Base-by-base conservation (phyloP, 1,284 basidiomycete species). In the Fomitopsis palustris region DNA sequence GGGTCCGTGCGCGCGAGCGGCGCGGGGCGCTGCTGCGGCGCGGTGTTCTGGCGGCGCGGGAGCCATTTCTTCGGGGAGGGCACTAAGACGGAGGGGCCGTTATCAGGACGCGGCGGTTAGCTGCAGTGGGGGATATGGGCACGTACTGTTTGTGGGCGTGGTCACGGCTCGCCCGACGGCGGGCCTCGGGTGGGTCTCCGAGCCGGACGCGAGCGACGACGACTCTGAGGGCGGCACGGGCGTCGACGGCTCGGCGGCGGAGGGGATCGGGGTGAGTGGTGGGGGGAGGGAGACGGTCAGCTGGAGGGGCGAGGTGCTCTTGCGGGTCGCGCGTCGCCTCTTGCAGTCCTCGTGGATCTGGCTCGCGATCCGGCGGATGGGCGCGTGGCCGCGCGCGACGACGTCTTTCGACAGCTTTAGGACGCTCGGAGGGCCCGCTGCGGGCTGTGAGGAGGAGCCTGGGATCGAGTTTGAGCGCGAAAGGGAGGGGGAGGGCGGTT, bases 1-100 rank as follows among this genome's bases (percentile, higher is more conserved):
- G 85, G 85, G 53, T 82, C 75, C 1, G 85, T 86, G 25, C 85
- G 80, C 33, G 72, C 69, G 0, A 68, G 66, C 62, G 37, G 55
- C 39, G 25, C n/a, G 23, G 37, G 52, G 9, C 38, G 35, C 19
- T 38, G 37, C 19, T 37, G 53, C 3, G 53, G 54, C 54, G 29
- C 59, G 35, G 61, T 37, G 27, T 58, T 55, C 35, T 61, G 55
- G 27, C 41, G 27, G 27, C 54, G 54, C 2, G 54, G 54, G 3
- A 55, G 54, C 38, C 38, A 55, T 25, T 43, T 42, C 41, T 55
- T 55, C 5, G 27, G 54, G 4, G 41, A 41, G 37, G 53, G 4
- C 17, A 35, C 37, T 45, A 27, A n/a, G n/a, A n/a, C n/a, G n/a
- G n/a, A n/a, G n/a, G n/a, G n/a, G n/a, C n/a, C n/a, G n/a, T n/a